phyloP scores from a whole-genome alignment of 2,329 filamentous ascomycete species.

The Mycogone perniciosa region DNA sequence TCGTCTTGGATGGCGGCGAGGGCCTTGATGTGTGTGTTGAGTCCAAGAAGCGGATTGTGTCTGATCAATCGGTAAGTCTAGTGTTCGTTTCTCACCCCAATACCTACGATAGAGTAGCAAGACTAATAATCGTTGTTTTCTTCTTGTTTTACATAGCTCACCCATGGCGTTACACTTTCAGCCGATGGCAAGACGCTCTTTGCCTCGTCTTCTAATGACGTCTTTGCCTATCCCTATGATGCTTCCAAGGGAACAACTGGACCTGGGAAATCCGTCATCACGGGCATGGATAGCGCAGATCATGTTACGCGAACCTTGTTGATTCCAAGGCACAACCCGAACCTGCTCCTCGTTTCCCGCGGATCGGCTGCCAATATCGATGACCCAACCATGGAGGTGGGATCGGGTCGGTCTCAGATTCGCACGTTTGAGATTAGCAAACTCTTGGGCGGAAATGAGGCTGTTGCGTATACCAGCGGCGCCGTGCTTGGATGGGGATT shows the following conservation, averaged over 20 bases:
- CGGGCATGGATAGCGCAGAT: conserved; percentile 50
- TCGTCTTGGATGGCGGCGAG: conserved; percentile 27
- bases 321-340: conserved; percentile 43
- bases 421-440: conserved; percentile 38
- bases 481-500: conserved; percentile 56
- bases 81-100: not conserved
- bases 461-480: conserved; percentile 38
- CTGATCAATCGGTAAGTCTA: conserved; percentile 18
- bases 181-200: conserved; percentile 41
- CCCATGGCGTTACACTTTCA: conserved; percentile 44
- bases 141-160: conserved; percentile 29
- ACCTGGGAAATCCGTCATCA: conserved; percentile 42
- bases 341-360: conserved; percentile 54
- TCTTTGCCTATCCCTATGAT: conserved; percentile 57
- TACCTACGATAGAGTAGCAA: not conserved
- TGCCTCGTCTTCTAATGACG: conserved; percentile 44
- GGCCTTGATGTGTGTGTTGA: conserved; percentile 24
- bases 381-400: conserved; percentile 37
- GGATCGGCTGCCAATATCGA: conserved; percentile 57
- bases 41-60: conserved; percentile 23
- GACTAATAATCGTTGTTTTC: not conserved
- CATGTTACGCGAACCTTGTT: conserved; percentile 59
- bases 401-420: conserved; percentile 53
- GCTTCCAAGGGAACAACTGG: conserved; percentile 38
- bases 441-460: conserved; percentile 18